These are phyloP conservation scores for Hibiscus mutabilis DNA, from an alignment of 345 rosid species.

Conservation along the genomic window DNA sequence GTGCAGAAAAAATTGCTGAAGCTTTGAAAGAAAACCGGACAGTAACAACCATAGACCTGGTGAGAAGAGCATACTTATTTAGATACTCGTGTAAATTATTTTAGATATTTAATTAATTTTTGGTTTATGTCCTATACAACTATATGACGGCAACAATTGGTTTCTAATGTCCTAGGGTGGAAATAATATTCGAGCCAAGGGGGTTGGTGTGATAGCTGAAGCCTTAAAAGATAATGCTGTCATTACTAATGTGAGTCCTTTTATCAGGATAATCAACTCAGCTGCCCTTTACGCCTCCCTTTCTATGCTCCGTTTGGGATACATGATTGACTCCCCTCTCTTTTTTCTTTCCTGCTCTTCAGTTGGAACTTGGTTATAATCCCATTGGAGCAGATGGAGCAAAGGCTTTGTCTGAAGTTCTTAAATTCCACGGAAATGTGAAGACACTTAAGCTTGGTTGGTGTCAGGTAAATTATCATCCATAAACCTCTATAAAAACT, in stretches of 20 bases:
- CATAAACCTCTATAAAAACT: not conserved
- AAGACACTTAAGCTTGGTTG: conserved; percentile 89
- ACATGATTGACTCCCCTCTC: not conserved
- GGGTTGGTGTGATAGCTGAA: conserved; percentile 64
- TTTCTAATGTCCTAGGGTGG: conserved; percentile 56
- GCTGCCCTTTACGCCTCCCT: conserved; percentile 6
- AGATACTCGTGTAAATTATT: not conserved
- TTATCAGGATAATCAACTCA: conserved; percentile 6
- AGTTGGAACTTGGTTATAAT: conserved; percentile 92
- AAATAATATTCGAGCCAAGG: conserved; percentile 77
- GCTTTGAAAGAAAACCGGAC: conserved; percentile 80
- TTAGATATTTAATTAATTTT: not conserved
- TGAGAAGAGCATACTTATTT: conserved; percentile 28
- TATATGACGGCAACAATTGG: conserved; percentile 6
- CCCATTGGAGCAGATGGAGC: conserved; percentile 82
- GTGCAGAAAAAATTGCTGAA: conserved; percentile 78
- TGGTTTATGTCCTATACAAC: not conserved
- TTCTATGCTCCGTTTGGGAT: conserved; percentile 11
- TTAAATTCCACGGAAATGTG: conserved; percentile 85
- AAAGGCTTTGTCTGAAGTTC: conserved; percentile 76
- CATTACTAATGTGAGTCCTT: conserved; percentile 57
- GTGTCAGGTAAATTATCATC: conserved; percentile 66
- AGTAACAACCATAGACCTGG: conserved; percentile 72
- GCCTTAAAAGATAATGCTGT: conserved; percentile 67
- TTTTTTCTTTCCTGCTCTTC: not conserved